Evolutionary conservation across 148 eudicot species (phyloP).

Genomic region (Rhododendron simsii): DNA sequence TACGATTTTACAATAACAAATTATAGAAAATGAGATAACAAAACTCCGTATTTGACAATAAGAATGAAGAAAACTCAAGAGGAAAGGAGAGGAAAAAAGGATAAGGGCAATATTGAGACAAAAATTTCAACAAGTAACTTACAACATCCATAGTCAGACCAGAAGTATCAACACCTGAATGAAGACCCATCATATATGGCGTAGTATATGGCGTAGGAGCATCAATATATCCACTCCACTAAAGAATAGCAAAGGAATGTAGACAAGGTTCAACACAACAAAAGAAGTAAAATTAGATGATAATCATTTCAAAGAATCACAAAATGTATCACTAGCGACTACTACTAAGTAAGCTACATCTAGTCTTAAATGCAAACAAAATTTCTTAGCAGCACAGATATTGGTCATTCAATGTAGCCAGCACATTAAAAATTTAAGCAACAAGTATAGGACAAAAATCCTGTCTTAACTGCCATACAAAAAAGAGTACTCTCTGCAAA

Average conservation of each 20-base stretch:
- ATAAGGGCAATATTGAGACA: background rate
- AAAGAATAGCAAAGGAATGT: constrained; percentile 99
- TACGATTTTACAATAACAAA: constrained; percentile 1
- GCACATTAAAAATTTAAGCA: background rate
- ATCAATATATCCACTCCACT: constrained; percentile 99
- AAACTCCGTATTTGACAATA: background rate
- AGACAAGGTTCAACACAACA: constrained; percentile 83
- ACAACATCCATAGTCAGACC: constrained; percentile 96
- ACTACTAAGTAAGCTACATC: background rate
- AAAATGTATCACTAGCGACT: background rate
- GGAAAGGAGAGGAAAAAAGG: background rate
- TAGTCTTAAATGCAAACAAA: background rate
- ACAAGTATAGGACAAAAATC: background rate
- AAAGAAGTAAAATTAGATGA: constrained; percentile 39
- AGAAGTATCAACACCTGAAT: constrained; percentile 92
- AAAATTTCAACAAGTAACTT: constrained; percentile 32
- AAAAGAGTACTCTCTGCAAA: background rate
- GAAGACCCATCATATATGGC: constrained; percentile 99
- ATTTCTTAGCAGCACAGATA: background rate
- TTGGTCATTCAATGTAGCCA: background rate
- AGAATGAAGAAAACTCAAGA: background rate
- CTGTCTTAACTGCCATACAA: background rate
- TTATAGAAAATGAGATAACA: background rate
- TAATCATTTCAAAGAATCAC: constrained; percentile 16
- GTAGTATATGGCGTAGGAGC: too few species aligned